phyloP scores from a whole-genome alignment of 352 stramenopile genomes.

The Globisporangium irregulare region DNA sequence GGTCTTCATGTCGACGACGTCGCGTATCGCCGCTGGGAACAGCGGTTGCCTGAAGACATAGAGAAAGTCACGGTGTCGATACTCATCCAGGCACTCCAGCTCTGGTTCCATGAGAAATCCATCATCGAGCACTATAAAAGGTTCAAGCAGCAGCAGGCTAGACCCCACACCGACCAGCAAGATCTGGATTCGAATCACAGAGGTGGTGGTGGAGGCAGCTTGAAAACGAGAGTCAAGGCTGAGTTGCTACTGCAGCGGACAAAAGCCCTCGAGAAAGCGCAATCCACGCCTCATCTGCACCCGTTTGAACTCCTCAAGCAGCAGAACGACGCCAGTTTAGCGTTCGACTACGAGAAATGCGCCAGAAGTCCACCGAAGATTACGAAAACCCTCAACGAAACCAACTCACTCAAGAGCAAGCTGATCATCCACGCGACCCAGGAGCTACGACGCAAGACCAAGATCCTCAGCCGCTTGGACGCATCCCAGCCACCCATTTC shows the following conservation, averaged over 20 bases:
- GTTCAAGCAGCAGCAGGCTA: slow-evolving; percentile 13
- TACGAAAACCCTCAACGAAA: slow-evolving; percentile 21
- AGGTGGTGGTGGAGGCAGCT: not conserved
- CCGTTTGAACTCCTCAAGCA: slow-evolving; percentile 46
- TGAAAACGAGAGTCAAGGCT: not conserved
- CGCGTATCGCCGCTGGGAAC: slow-evolving; percentile 57
- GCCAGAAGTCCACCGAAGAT: slow-evolving; percentile 21
- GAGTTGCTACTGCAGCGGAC: not conserved
- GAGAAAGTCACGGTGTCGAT: slow-evolving; percentile 34
- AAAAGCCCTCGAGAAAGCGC: slow-evolving; percentile 20
- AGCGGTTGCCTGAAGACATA: slow-evolving; percentile 30
- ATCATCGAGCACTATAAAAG: slow-evolving; percentile 36
- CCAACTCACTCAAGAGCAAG: slow-evolving; percentile 24
- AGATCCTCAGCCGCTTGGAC: slow-evolving; percentile 24
- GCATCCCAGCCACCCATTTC: no score
- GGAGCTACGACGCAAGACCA: slow-evolving; percentile 29
- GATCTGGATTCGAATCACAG: not conserved
- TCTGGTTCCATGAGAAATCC: slow-evolving; percentile 51
- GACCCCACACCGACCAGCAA: slow-evolving; percentile 8
- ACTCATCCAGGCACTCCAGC: slow-evolving; percentile 42
- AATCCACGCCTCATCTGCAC: slow-evolving; percentile 32
- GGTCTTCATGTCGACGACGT: slow-evolving; percentile 35
- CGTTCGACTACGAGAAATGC: slow-evolving; percentile 54
- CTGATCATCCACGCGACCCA: slow-evolving; percentile 34
- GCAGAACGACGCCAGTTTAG: slow-evolving; percentile 30